These are phyloP conservation scores for Termitomyces sp. DNA, from an alignment of 768 basidiomycete species.

Conservation along the genomic window DNA sequence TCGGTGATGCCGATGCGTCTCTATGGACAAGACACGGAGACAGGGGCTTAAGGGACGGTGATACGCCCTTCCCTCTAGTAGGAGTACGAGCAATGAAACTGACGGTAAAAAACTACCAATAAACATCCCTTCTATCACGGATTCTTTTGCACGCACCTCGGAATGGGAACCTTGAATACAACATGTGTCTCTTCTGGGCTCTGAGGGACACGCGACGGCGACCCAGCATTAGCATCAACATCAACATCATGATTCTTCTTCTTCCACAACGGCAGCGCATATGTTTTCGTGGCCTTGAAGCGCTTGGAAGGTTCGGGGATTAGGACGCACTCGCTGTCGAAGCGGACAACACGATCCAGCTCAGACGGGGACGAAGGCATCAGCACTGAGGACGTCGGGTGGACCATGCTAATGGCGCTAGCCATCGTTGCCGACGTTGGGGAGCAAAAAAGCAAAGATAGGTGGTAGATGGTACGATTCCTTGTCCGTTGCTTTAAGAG, in stretches of 20 bases:
- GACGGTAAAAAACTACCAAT: constrained; percentile 2
- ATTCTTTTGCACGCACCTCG: constrained; percentile 35
- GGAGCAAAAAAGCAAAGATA: neutral
- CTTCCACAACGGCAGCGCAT: constrained; percentile 66
- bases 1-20: constrained; percentile 19
- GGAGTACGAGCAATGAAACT: constrained; percentile 42
- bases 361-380: constrained; percentile 5
- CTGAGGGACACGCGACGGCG: constrained; percentile 9
- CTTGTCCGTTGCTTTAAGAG: constrained; percentile 4
- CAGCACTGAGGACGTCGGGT: constrained; percentile 6
- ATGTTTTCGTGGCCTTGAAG: constrained; percentile 55
- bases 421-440: constrained; percentile 13
- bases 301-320: constrained; percentile 58
- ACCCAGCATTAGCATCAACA: constrained; percentile 16
- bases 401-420: constrained; percentile 4
- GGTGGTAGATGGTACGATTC: constrained; percentile 12
- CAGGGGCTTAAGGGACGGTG: constrained; percentile 30
- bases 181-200: constrained; percentile 37
- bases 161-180: constrained; percentile 55
- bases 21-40: constrained; percentile 54
- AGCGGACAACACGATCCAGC: constrained; percentile 45
- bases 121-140: neutral
- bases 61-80: constrained; percentile 28
- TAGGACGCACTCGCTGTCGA: constrained; percentile 67
- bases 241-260: constrained; percentile 22